A percentile compares a stretch with the other conserved stretches of the same genome.
These are phyloP conservation scores for Monosporascus sp. DNA, from an alignment of 2,329 filamentous ascomycete genomes.

Conservation along the genomic window DNA sequence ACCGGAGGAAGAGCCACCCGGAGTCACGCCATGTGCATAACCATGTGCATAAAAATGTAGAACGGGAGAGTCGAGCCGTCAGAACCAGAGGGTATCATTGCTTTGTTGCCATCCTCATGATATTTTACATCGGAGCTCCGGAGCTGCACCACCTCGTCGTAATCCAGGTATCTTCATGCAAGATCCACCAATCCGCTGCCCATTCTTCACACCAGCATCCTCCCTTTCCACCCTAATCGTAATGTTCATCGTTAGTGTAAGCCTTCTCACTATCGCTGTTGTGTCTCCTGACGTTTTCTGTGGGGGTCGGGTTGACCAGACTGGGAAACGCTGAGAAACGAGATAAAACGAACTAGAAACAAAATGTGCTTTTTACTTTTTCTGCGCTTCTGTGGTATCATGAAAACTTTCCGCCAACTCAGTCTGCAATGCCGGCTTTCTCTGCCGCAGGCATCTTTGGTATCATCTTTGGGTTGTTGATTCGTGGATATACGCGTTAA, in stretches of 20 bases:
- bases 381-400: neutral
- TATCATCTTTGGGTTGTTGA: neutral
- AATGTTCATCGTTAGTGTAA: neutral
- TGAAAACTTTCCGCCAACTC: neutral
- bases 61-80: neutral
- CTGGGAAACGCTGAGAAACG: neutral
- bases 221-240: neutral
- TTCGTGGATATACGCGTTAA: conserved; percentile 1
- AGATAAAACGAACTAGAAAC: neutral
- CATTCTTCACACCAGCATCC: neutral
- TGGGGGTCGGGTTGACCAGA: neutral
- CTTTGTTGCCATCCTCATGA: neutral
- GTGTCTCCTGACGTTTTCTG: neutral
- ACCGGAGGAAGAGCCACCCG: too few relatives aligned
- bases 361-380: neutral
- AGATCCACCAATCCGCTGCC: neutral
- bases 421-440: neutral
- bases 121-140: neutral
- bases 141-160: neutral
- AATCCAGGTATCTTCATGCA: neutral
- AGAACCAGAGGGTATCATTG: neutral
- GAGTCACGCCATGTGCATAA: too few relatives aligned
- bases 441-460: neutral
- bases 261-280: neutral
- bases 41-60: too few relatives aligned